Conservation (phyloP, 139 green algal genomes). For the Micromonas pusilla region DNA sequence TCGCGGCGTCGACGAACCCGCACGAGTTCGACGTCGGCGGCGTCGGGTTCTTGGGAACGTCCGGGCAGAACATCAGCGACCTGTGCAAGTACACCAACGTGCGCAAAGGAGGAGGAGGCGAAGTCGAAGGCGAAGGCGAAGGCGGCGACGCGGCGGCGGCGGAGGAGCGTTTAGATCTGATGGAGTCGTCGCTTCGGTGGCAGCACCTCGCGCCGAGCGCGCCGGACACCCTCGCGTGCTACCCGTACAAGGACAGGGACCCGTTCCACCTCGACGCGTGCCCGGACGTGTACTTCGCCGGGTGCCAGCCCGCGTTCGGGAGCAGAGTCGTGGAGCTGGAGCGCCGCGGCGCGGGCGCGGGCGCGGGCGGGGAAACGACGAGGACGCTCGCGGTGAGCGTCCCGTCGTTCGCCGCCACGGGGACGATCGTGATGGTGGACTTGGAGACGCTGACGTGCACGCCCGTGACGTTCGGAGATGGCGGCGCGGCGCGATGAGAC, state of each 20-base stretch:
- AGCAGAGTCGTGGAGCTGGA: slow-evolving; percentile 48
- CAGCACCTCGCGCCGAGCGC: slow-evolving; percentile 85
- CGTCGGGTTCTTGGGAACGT: slow-evolving; percentile 72
- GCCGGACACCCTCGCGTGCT: slow-evolving; percentile 92
- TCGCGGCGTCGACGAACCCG: slow-evolving; percentile 75
- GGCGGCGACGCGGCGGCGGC: slow-evolving; percentile 28
- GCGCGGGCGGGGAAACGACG: no score
- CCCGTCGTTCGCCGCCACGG: slow-evolving; percentile 63
- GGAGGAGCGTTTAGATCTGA: slow-evolving; percentile 51
- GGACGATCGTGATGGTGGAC: slow-evolving; percentile 76
- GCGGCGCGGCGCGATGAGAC: no score
- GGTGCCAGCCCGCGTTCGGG: slow-evolving; percentile 76
- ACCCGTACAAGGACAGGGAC: slow-evolving; percentile 80
- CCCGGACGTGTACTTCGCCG: slow-evolving; percentile 89
- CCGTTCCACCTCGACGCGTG: slow-evolving; percentile 82
- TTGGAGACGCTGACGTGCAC: slow-evolving; percentile 61
- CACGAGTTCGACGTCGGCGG: slow-evolving; percentile 60
- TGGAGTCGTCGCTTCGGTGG: slow-evolving; percentile 69
- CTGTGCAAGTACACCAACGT: slow-evolving; percentile 52
- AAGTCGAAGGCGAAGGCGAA: no score
- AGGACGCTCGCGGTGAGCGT: slow-evolving; percentile 59
- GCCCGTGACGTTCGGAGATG: slow-evolving; percentile 2
- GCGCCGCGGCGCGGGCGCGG: no score
- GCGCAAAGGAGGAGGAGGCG: not conserved
- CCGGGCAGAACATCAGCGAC: slow-evolving; percentile 87